Evolutionary conservation across 1,284 basidiomycete species (phyloP), one percentile per base, ranked within the genome.

Genomic region (Mycosarcoma maydis): DNA sequence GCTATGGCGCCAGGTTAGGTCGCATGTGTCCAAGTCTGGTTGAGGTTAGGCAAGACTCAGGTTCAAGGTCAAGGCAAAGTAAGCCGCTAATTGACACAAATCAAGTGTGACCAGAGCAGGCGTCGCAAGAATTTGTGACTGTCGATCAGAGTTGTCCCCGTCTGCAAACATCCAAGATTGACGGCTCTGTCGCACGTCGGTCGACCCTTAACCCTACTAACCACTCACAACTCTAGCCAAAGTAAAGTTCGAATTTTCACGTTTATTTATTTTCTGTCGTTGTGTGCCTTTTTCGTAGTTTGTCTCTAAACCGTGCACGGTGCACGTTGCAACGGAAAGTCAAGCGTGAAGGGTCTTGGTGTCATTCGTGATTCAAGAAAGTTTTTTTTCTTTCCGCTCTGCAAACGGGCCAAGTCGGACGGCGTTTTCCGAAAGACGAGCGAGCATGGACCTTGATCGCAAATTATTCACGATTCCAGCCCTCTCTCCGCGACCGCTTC

Each of bases 401-500:
- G 38, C 17, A 42, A 13, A 22, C 53, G 59, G 59, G 47, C 27
- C 53, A 51, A 51, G 33, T 30, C 53, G 59, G 53, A 39, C 44
- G 53, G 39, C 44, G 20, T 37, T 39, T 54, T 37, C 58, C 46
- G 58, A 60, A 40, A 36, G 11, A 16, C 26, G 45, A 49, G 44
- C 45, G 57, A 53, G 32, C 22, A 6, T 29, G 10, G 29, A 10
- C 43, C 51, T 27, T 19, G 26, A n/a, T 19, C 24, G n/a, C 23
- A 36, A 11, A 19, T 19, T 6, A n/a, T 16, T 20, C 46, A n/a
- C 37, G 14, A 30, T 16, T 22, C n/a, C 29, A 24, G 19, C 8
- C 1, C 14, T 14, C 13, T 6, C 4, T n/a, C 26, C 13, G 38
- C 14, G 19, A 23, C 19, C 9, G 36, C 36, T 37, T 9, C 36